Percentiles rank a stretch among this genome's conserved stretches.
These are phyloP conservation scores for Volvox carteri DNA, from an alignment of 163 green algal genomes.

Conservation along the genomic window DNA sequence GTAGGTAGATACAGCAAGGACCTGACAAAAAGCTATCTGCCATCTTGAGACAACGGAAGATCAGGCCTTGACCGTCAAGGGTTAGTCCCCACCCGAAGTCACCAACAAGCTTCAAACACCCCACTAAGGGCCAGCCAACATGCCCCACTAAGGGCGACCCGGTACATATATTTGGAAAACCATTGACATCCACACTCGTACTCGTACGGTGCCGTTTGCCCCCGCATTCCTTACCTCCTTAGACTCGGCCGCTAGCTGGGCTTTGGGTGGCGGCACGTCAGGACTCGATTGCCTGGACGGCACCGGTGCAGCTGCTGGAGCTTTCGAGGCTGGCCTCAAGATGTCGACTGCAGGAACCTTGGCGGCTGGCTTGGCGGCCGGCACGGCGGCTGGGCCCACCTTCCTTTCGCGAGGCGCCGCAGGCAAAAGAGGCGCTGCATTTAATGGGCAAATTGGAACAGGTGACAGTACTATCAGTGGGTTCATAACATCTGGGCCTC, in stretches of 20 bases:
- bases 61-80: no score
- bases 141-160: no score
- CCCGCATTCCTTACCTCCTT: conserved; percentile 24
- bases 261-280: conserved; percentile 32
- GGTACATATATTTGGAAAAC: not conserved
- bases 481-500: no score
- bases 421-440: no score
- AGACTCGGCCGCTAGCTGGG: conserved; percentile 39
- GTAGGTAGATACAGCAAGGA: not conserved
- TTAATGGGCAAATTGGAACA: no score
- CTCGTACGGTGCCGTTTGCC: not conserved
- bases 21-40: not conserved
- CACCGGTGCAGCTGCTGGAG: not conserved
- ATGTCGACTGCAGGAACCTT: not conserved
- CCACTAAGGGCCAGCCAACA: no score
- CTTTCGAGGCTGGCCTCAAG: not conserved
- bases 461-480: no score
- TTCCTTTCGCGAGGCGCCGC: no score
- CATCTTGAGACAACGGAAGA: not conserved
- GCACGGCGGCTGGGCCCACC: not conserved
- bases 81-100: no score
- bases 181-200: not conserved
- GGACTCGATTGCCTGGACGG: not conserved
- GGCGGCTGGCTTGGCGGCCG: not conserved
- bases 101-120: no score